Evolutionary conservation across 257 asterid genomes (phyloP).

Genomic region (Cruciata laevipes): DNA sequence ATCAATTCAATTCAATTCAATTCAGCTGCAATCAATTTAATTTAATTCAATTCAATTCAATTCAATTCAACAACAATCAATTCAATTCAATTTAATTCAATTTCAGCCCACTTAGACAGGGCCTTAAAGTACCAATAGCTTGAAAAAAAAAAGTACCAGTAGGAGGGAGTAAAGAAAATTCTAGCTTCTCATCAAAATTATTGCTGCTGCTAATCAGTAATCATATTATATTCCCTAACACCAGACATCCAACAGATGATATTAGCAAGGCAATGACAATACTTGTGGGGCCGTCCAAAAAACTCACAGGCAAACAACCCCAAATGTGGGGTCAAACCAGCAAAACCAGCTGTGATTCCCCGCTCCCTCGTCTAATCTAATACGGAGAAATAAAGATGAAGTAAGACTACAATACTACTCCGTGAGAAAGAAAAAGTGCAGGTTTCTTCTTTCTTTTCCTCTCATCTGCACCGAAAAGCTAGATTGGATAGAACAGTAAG

Average conservation of each 20-base stretch:
- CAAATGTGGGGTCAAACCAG: conserved; percentile 14
- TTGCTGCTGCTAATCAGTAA: no score
- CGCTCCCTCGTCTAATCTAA: not conserved
- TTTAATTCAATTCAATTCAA: no score
- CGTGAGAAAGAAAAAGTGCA: conserved; percentile 26
- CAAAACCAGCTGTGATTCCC: conserved; percentile 44
- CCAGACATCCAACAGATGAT: conserved; percentile 2
- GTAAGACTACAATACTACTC: not conserved
- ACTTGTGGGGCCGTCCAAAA: conserved; percentile 9
- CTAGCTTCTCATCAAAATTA: no score
- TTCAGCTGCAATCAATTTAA: no score
- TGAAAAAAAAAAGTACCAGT: no score
- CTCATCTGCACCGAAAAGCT: conserved; percentile 8
- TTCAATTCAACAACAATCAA: no score
- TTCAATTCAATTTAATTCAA: no score
- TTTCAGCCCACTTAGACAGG: no score
- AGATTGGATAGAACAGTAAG: conserved; percentile 13
- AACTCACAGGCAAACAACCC: conserved; percentile 9
- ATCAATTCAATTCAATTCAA: no score
- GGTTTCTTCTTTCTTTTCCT: conserved; percentile 17
- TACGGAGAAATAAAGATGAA: not conserved
- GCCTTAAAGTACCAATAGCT: no score
- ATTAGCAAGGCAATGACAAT: not conserved
- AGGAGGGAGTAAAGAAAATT: no score
- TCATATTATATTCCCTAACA: not conserved